These are phyloP conservation scores for Thielaviopsis punctulata DNA, from an alignment of 2,329 filamentous ascomycete genomes.

Conservation along the genomic window DNA sequence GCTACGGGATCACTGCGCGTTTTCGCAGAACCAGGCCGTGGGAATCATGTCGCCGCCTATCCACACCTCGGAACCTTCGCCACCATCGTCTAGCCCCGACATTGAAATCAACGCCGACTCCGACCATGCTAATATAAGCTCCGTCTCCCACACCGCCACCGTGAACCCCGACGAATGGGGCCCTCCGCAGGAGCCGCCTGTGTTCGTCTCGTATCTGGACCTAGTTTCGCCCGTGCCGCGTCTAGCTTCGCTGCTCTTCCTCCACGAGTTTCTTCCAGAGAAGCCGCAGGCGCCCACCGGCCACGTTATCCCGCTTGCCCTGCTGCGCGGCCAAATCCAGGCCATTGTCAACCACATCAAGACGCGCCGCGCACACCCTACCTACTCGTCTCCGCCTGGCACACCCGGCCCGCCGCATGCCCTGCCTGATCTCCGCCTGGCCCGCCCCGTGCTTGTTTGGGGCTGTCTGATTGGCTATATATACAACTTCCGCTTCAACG, in stretches of 20 bases:
- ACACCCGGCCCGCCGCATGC: background rate
- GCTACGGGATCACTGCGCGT: conserved; percentile 8
- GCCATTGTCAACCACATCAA: conserved; percentile 11
- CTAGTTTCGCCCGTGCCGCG: conserved; percentile 7
- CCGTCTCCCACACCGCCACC: background rate
- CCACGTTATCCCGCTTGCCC: background rate
- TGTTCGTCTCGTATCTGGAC: background rate
- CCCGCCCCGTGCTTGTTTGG: conserved; percentile 10
- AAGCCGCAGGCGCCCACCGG: conserved; percentile 9
- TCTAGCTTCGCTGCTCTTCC: conserved; percentile 3
- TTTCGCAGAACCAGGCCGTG: conserved; percentile 8
- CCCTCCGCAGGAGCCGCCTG: background rate
- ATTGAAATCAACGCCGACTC: background rate
- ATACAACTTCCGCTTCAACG: conserved; percentile 7
- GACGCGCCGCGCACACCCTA: conserved; percentile 2
- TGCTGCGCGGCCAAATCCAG: conserved; percentile 9
- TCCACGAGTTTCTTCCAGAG: conserved; percentile 10
- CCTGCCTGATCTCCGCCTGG: conserved; percentile 1
- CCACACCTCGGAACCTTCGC: background rate
- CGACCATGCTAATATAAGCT: background rate
- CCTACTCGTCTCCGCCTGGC: background rate
- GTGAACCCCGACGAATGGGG: background rate
- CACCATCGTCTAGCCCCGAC: background rate
- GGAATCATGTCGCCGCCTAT: conserved; percentile 4
- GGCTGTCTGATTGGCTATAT: conserved; percentile 12